Base-by-base conservation (phyloP, 768 basidiomycete species). In the Amanita thiersii region DNA sequence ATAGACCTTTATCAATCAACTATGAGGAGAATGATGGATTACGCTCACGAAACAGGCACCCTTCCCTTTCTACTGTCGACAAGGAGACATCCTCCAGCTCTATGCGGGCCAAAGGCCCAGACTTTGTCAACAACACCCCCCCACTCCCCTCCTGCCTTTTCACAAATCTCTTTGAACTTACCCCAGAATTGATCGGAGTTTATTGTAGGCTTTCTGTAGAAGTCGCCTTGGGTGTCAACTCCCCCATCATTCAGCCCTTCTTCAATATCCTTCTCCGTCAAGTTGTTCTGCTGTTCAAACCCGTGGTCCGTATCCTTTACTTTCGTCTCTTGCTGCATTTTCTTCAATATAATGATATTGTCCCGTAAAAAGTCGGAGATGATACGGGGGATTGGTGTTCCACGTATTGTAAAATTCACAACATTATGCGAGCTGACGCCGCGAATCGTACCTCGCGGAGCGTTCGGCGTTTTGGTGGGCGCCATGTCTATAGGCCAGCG, bases 71-170 rank as follows among this genome's bases (percentile, higher is more conserved):
- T 70, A 7, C 67, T 63, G 58, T 99, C 94, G 12, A 98, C 66
- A 8, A 99, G 63, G 8, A 99, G 55, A 57, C 93, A 96, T 7
- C 85, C 80, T 0, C 94, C 94, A 14, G 84, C 78, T 40, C 78
- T 65, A 50, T 86, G 85, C 0, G 94, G 94, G 0, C 96, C 96
- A 60, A 97, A 92, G 14, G 86, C 79, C 91, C 91, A 93, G 2
- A 93, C 73, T 40, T 64, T 70, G 39, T 90, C 83, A 0, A 64
- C 67, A 8, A 89, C 55, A 30, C 75, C 77, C 3, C 56, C 60
- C 96, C 96, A 99, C 49, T 97, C 91, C 3, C 86, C 87, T 11
- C 89, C 93, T 2, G 70, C 77, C 40, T 78, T 70, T 11, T 66
- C 61, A 48, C 84, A 87, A 29, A 81, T 71, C 20, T 71, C 69